Base-by-base conservation (phyloP, 2,329 filamentous ascomycete species). In the Apiospora sp. region DNA sequence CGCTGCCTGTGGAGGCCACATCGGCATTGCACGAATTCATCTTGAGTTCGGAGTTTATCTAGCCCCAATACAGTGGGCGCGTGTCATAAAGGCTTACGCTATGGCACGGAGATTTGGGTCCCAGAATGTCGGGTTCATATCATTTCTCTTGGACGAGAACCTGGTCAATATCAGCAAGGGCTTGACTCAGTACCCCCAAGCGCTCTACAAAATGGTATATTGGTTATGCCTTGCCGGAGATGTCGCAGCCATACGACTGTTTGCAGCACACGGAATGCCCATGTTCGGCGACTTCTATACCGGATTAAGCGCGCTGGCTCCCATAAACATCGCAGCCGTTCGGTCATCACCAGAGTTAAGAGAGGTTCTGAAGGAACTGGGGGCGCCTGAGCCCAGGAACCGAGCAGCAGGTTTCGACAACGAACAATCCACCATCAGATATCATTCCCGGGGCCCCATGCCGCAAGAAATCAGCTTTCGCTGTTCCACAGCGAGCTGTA, bases 151-250 rank as follows among this genome's bases (percentile, higher is more conserved):
- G 30, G 30, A 37, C 1, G 14, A 30, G 27, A 37, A 61, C 1
- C 6, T 19, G 14, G 3, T 61, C 22, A 7, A 61, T 22, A 5
- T 61, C 27, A 8, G 6, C 16, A 7, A 12, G 27, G 37, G 22
- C 6, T 0, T 61, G 7, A 14, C 3, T 0, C 3, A 37, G 1
- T 19, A 37, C 5, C 16, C 54, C 5, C 0, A 10, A 1, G 5
- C 3, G 4, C 14, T 61, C 16, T 61, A 37, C 10, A 0, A 22
- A 1, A 22, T 61, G 16, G 16, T 61, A 0, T 10, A 0, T 22
- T 0, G 8, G 2, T 22, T 61, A 6, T 34, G 14, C 8, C 2
- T 2, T 22, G 54, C 54, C 16, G 27, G 7, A 12, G 54, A 61
- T 16, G 54, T 37, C 30, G 54, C 30, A 22, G 54, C 54, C 4